These are phyloP conservation scores for Populus deltoides DNA, from an alignment of 345 rosid species.

Conservation along the genomic window DNA sequence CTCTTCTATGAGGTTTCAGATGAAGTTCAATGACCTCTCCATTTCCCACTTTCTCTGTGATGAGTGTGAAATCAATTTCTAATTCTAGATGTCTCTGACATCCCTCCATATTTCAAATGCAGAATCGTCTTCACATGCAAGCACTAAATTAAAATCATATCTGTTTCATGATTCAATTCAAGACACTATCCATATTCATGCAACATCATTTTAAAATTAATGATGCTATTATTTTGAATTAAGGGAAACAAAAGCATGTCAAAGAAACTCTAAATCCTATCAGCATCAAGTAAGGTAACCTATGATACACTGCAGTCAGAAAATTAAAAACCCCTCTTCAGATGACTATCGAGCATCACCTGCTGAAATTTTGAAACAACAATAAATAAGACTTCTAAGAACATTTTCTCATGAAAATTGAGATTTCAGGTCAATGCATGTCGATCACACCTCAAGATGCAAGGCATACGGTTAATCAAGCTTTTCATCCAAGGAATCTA, in stretches of 20 bases:
- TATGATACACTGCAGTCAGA: background rate
- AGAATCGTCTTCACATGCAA: background rate
- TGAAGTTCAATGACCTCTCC: background rate
- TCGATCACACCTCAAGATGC: background rate
- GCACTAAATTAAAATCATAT: background rate
- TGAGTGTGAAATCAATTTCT: background rate
- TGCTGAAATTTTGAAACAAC: background rate
- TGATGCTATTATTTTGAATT: background rate
- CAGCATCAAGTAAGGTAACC: background rate
- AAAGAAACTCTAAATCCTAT: background rate
- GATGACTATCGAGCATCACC: background rate
- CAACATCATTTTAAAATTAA: background rate
- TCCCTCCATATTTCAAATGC: background rate
- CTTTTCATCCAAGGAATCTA: background rate
- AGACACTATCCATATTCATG: background rate
- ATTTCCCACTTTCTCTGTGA: background rate
- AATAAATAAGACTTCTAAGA: background rate
- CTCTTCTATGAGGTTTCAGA: background rate
- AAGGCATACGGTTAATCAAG: background rate
- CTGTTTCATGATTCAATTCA: background rate
- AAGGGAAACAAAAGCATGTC: background rate
- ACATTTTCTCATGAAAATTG: background rate
- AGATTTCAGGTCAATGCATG: background rate
- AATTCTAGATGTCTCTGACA: background rate
- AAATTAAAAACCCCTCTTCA: background rate